Base-by-base conservation (phyloP, 257 asterid genomes). In the Solanum sejunctum region DNA sequence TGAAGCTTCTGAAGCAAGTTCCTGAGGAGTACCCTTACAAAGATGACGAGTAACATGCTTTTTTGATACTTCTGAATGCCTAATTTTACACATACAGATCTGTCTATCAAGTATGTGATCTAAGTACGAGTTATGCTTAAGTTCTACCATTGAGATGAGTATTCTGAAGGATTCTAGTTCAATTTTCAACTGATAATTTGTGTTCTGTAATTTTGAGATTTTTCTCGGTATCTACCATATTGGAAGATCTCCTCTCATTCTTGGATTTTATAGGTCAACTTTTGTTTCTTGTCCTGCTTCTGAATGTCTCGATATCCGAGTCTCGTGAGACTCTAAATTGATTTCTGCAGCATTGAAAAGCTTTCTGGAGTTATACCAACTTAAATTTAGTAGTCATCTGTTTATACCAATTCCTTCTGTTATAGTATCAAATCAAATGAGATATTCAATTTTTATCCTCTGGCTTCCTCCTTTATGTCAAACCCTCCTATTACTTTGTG, bases 21-120 rank as follows among this genome's bases (percentile, higher is more conserved):
- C 97, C 98, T 0, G 99, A 94, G 92, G 99, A 97, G 90, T 97
- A 97, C 90, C 99, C 99, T 3, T 97, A 97, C 87, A 97, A 97
- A 85, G 99, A 97, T 81, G 99, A 97, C 3, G 99, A 97, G 95
- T 97, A 80, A 85, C 87, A 16, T 77, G 26, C 64, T 32, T 9
- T 75, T 26, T 26, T 77, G 23, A 51, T 26, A 45, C 63, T 77
- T 9, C 45, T 10, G 54, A 47, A 72, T 21, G 57, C 80, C 80
- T 45, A 49, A 43, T 12, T n/a, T 56, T n/a, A n/a, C 26, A 45
- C 81, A 72, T 51, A 45, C n/a, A 21, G 81, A 72, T 73, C 21
- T 23, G 57, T 43, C 81, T 49, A 15, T 77, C 18, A 77, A 12
- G 63, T 49, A 39, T 47, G 8, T 45, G 7, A n/a, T 72, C 41